Evolutionary conservation across 2,329 filamentous ascomycete genomes (phyloP).

Genomic region (Nemania sp.): DNA sequence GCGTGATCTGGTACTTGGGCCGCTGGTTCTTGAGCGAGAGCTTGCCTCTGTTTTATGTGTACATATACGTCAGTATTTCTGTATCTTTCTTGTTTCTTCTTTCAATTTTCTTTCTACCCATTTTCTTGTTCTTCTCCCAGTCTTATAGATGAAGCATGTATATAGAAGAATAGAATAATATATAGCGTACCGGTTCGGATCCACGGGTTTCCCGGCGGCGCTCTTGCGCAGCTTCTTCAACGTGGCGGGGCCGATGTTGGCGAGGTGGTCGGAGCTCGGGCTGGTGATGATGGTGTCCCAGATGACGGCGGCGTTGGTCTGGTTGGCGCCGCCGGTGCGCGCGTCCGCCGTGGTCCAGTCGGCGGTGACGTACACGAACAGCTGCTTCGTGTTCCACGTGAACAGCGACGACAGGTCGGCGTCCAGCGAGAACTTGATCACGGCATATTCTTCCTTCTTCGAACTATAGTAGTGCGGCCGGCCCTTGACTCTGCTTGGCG

Average conservation of each 20-base stretch:
- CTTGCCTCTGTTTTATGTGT: conserved; percentile 63
- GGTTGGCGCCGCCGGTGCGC: conserved; percentile 44
- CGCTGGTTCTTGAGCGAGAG: conserved; percentile 80
- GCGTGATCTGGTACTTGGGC: conserved; percentile 96
- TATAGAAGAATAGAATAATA: neutral
- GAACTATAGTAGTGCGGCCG: conserved; percentile 93
- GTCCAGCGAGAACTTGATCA: conserved; percentile 90
- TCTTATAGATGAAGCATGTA: neutral
- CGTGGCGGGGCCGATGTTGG: conserved; percentile 61
- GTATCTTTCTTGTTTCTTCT: neutral
- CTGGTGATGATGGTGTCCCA: conserved; percentile 94
- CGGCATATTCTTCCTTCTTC: conserved; percentile 94
- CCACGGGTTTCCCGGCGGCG: conserved; percentile 61
- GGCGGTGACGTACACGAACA: conserved; percentile 95
- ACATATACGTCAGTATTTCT: conserved; percentile 8
- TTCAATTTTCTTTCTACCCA: neutral
- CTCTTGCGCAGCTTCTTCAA: conserved; percentile 65
- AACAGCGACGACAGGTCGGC: conserved; percentile 90
- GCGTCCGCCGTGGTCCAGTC: conserved; percentile 56
- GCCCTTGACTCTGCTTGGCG: conserved; percentile 74
- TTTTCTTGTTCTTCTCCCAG: neutral
- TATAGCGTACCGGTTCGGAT: conserved; percentile 60
- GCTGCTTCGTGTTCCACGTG: conserved; percentile 98
- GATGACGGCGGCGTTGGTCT: conserved; percentile 76
- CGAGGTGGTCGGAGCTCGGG: conserved; percentile 64